A percentile compares a stretch with the other conserved stretches of the same genome.
These are phyloP conservation scores for Lachnellula subtilissima DNA, from an alignment of 2,329 filamentous ascomycete species.

Conservation along the genomic window DNA sequence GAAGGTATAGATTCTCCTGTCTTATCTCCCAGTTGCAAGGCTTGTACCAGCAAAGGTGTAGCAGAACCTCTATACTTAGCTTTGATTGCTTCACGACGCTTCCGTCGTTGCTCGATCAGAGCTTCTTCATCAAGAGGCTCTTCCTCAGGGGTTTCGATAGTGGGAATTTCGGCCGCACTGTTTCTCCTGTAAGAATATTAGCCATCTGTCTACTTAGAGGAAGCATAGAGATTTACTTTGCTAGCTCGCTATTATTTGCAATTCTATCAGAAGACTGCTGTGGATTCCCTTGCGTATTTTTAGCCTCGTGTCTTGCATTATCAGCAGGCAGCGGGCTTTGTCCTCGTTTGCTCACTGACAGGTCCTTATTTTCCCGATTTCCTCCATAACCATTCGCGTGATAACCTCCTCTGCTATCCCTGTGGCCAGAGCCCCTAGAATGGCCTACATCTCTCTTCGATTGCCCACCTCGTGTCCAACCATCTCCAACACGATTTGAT, in stretches of 20 bases:
- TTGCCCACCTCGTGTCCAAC: conserved; percentile 16
- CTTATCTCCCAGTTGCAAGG: conserved; percentile 31
- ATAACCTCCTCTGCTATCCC: conserved; percentile 14
- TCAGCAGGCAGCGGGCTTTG: conserved; percentile 54
- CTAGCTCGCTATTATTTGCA: conserved; percentile 33
- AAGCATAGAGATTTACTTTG: conserved; percentile 32
- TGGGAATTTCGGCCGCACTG: conserved; percentile 30
- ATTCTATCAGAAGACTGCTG: conserved; percentile 41
- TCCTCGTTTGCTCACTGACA: conserved; percentile 61
- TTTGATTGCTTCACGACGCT: conserved; percentile 77
- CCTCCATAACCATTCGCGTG: conserved; percentile 31
- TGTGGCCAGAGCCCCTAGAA: conserved; percentile 7
- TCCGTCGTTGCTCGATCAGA: conserved; percentile 78
- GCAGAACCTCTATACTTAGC: conserved; percentile 71
- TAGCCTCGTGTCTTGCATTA: conserved; percentile 60
- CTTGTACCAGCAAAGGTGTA: conserved; percentile 70
- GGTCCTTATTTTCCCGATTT: conserved; percentile 48
- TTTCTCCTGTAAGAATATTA: conserved; percentile 16
- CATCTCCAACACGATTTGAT: conserved; percentile 31
- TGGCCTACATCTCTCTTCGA: conserved; percentile 20
- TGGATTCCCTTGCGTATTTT: conserved; percentile 59
- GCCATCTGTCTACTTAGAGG: conserved; percentile 1
- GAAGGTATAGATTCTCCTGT: conserved; percentile 29
- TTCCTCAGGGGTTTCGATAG: conserved; percentile 44
- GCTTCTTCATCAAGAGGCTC: conserved; percentile 73